Conservation (phyloP, 805 yeast genomes). For the Ogataea ganodermae region DNA sequence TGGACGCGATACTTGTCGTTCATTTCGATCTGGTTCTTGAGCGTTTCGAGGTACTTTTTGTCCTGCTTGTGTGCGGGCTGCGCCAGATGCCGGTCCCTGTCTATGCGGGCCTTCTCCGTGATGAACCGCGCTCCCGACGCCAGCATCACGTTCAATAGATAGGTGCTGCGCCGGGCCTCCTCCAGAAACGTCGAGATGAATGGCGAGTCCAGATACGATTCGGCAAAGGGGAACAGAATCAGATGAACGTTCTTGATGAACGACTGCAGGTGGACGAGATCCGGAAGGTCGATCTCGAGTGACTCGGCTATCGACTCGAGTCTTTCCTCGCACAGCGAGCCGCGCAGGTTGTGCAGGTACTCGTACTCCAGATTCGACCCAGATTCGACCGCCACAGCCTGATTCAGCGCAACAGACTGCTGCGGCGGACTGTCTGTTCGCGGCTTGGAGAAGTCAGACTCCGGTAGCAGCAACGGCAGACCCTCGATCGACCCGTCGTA, state of each 20-base stretch:
- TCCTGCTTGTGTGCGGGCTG: slow-evolving; percentile 8
- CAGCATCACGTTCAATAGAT: slow-evolving; percentile 63
- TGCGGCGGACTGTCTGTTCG: background rate
- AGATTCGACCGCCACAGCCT: too few species aligned
- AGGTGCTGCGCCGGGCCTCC: slow-evolving; percentile 47
- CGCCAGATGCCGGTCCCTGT: slow-evolving; percentile 17
- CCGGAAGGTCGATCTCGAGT: slow-evolving; percentile 25
- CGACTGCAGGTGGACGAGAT: slow-evolving; percentile 28
- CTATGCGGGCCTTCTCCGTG: slow-evolving; percentile 29
- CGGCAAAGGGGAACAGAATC: slow-evolving; percentile 31
- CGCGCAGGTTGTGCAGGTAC: slow-evolving; percentile 21
- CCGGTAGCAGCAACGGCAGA: slow-evolving; percentile 15
- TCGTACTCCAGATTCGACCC: slow-evolving; percentile 24
- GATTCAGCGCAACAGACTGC: too few species aligned
- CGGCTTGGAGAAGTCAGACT: slow-evolving; percentile 8
- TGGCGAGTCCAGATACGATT: slow-evolving; percentile 31
- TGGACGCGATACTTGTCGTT: slow-evolving; percentile 60
- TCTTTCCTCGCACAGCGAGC: slow-evolving; percentile 20
- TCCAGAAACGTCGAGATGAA: slow-evolving; percentile 28
- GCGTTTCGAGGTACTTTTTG: slow-evolving; percentile 11
- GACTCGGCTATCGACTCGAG: slow-evolving; percentile 22
- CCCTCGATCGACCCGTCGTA: slow-evolving; percentile 10
- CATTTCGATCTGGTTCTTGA: slow-evolving; percentile 25
- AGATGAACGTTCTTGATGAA: slow-evolving; percentile 33
- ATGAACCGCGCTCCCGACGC: slow-evolving; percentile 68